phyloP scores from a whole-genome alignment of 352 stramenopile species.

The Pilasporangium apinafurcum region DNA sequence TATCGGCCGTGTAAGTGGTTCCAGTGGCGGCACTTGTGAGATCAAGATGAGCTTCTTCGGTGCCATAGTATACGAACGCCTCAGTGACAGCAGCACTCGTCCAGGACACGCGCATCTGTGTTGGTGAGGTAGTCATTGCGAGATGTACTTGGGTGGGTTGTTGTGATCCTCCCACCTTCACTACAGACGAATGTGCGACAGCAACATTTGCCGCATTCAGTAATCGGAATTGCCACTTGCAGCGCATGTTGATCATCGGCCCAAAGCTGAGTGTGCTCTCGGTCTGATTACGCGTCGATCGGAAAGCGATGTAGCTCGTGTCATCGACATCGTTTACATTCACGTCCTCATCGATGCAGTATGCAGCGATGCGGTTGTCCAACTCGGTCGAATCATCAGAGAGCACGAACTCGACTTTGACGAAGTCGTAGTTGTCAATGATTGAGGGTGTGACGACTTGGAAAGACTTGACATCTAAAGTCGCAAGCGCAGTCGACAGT shows the following conservation, averaged over 20 bases:
- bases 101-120: slow-evolving; percentile 52
- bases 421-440: not conserved
- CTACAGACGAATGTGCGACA: slow-evolving; percentile 24
- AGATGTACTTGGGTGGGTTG: slow-evolving; percentile 20
- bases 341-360: slow-evolving; percentile 7
- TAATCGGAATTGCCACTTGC: slow-evolving; percentile 17
- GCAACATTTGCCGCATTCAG: slow-evolving; percentile 10
- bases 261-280: slow-evolving; percentile 7
- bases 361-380: slow-evolving; percentile 9
- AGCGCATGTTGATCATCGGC: slow-evolving; percentile 20
- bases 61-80: slow-evolving; percentile 31
- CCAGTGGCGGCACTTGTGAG: not conserved
- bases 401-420: not conserved
- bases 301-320: slow-evolving; percentile 9
- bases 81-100: slow-evolving; percentile 28
- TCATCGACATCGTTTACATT: not conserved
- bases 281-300: not conserved
- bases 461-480: not conserved
- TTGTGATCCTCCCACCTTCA: slow-evolving; percentile 18
- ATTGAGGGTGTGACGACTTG: not conserved
- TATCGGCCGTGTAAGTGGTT: slow-evolving; percentile 7
- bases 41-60: slow-evolving; percentile 8
- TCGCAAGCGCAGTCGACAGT: too few relatives aligned
- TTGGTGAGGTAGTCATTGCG: not conserved
- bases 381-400: not conserved